Conservation (phyloP, 1,284 basidiomycete genomes). For the Farysia itapuensis region DNA sequence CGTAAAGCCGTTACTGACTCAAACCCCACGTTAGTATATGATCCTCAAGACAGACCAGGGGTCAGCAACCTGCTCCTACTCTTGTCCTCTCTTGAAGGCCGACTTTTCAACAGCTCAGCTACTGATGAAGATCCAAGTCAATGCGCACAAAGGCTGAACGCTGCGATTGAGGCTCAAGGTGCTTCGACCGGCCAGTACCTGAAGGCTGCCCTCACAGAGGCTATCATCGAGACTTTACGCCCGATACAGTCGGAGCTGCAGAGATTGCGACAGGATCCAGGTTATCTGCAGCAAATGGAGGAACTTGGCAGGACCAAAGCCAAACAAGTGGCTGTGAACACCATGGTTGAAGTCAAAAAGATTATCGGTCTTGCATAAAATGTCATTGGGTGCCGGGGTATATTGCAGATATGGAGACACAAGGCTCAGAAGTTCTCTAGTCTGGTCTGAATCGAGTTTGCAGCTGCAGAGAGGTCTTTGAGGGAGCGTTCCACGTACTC, state of each 20-base stretch:
- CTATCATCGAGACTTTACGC: conserved; percentile 71
- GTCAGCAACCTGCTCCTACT: conserved; percentile 81
- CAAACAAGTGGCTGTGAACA: conserved; percentile 66
- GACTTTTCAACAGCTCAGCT: no score
- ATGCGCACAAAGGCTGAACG: conserved; percentile 63
- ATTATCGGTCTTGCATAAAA: conserved; percentile 67
- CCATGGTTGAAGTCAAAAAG: conserved; percentile 71
- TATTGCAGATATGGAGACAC: conserved; percentile 16
- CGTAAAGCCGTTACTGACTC: conserved; percentile 84
- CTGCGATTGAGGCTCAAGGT: conserved; percentile 56
- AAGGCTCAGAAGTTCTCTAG: conserved; percentile 26
- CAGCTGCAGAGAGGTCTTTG: conserved; percentile 11
- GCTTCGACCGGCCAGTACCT: conserved; percentile 68
- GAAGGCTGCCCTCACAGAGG: conserved; percentile 75
- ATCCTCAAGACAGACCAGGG: conserved; percentile 75
- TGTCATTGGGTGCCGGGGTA: not conserved
- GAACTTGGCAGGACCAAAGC: conserved; percentile 71
- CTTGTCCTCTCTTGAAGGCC: conserved; percentile 61
- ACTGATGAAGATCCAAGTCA: conserved; percentile 16
- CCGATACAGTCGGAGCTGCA: conserved; percentile 73
- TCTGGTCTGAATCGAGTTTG: conserved; percentile 8
- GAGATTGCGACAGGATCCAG: conserved; percentile 67
- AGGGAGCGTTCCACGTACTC: conserved; percentile 21
- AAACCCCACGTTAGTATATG: conserved; percentile 69
- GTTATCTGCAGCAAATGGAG: conserved; percentile 70